These are phyloP conservation scores for Cucumis cinereus DNA, from an alignment of 306 rosid species.

Conservation along the genomic window DNA sequence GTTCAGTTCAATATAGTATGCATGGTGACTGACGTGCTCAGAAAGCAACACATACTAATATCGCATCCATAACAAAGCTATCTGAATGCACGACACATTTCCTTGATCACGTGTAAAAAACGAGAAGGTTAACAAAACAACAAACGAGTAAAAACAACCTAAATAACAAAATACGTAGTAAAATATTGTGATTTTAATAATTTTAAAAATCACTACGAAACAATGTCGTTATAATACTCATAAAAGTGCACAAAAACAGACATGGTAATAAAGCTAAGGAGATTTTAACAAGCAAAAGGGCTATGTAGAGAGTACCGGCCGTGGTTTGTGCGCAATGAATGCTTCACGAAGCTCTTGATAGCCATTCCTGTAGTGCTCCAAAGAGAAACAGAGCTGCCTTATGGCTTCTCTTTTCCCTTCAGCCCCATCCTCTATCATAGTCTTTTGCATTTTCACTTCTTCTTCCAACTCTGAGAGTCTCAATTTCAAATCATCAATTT, in stretches of 20 bases:
- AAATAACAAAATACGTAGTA: neutral
- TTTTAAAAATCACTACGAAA: neutral
- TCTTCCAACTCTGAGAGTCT: constrained; percentile 42
- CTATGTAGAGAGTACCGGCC: constrained; percentile 27
- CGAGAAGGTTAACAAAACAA: no score
- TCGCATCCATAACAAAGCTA: no score
- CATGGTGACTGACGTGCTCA: no score
- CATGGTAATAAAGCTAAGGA: neutral
- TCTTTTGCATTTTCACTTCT: constrained; percentile 38
- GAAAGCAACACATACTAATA: no score
- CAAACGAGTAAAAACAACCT: no score
- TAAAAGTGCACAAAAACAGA: constrained; percentile 6
- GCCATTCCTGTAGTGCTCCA: constrained; percentile 59
- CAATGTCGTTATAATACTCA: neutral
- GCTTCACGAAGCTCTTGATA: constrained; percentile 61
- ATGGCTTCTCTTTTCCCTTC: constrained; percentile 84
- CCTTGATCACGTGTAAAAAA: no score
- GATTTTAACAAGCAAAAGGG: neutral
- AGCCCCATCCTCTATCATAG: constrained; percentile 38
- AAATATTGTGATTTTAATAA: neutral
- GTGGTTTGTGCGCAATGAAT: constrained; percentile 29
- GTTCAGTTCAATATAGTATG: no score
- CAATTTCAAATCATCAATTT: constrained; percentile 33
- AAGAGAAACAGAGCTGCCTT: constrained; percentile 59
- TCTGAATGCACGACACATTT: no score